A percentile compares a stretch with the other conserved stretches of the same genome.
Conservation (phyloP, 805 yeast genomes). For the Candida ficus region DNA sequence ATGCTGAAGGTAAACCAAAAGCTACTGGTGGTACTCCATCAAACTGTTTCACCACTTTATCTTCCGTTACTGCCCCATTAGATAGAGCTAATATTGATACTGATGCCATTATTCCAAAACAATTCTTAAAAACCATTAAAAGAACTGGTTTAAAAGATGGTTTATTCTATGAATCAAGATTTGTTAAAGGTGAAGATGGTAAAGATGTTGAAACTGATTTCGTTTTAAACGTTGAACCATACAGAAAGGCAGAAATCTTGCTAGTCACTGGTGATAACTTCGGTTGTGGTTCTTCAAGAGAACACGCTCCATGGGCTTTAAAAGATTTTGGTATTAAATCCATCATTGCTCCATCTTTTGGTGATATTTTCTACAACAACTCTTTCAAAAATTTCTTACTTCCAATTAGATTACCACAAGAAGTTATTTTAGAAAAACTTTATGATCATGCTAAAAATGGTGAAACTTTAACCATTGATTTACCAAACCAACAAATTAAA, state of each 20-base stretch:
- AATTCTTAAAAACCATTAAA: conserved; percentile 94
- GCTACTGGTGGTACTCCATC: conserved; percentile 47
- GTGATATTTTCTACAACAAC: conserved; percentile 96
- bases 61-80: conserved; percentile 90
- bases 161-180: conserved; percentile 87
- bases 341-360: conserved; percentile 96
- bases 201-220: conserved; percentile 84
- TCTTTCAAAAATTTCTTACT: conserved; percentile 93
- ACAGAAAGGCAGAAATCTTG: conserved; percentile 71
- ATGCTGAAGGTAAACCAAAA: conserved; percentile 11
- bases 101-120: conserved; percentile 98
- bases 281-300: conserved; percentile 99
- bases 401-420: conserved; percentile 87
- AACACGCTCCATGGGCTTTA: conserved; percentile 99
- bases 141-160: conserved; percentile 91
- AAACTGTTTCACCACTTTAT: conserved; percentile 68
- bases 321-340: conserved; percentile 96
- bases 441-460: conserved; percentile 79
- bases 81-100: conserved; percentile 96
- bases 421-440: conserved; percentile 62
- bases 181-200: conserved; percentile 61
- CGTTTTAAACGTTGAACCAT: conserved; percentile 81
- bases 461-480: conserved; percentile 64
- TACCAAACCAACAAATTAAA: conserved; percentile 77
- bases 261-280: conserved; percentile 95